Base-by-base conservation (phyloP, 768 basidiomycete genomes). In the Postia placenta region DNA sequence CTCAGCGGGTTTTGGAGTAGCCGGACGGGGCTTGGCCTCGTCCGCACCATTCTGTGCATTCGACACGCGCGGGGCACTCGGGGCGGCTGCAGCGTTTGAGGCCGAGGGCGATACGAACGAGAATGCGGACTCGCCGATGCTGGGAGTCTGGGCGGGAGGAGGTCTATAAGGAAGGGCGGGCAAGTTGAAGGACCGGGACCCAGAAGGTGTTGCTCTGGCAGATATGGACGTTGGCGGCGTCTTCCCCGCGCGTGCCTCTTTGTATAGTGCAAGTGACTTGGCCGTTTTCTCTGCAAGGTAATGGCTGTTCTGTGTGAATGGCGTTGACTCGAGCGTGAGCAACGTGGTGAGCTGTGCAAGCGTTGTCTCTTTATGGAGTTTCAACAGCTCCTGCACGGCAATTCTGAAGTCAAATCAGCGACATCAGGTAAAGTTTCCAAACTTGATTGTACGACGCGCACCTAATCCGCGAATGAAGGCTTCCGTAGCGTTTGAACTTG, bases 301-400 rank as follows among this genome's bases (percentile, higher is more conserved):
- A 50, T 72, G 71, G 3, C 49, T 54, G 48, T 75, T 76, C 54
- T 70, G 71, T 5, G 74, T 75, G 58, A 62, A 75, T 2, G 64
- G 64, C 0, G 54, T 45, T 11, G 49, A 39, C 51, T 63, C 61
- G 36, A 56, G 54, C 40, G 41, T 30, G 26, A 62, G 50, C 4
- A 55, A 11, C 0, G 24, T 42, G 3, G 5, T 20, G 22, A 57
- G 28, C 24, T 55, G 53, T 3, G 14, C 25, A 0, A 25, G 9
- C 1, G 54, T 48, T 6, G 26, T 35, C 2, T 50, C 51, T 23
- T 49, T 30, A 35, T 49, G 49, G 4, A 9, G n/a, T 11, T 51
- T 42, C 12, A 54, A 11, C 20, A 58, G 55, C 22, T 59, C 56
- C 24, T 51, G 37, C 1, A 54, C 42, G 12, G 42, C 45, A 1